These are phyloP conservation scores for Atkinsonella hypoxylon DNA, from an alignment of 2,329 filamentous ascomycete genomes.

Conservation along the genomic window DNA sequence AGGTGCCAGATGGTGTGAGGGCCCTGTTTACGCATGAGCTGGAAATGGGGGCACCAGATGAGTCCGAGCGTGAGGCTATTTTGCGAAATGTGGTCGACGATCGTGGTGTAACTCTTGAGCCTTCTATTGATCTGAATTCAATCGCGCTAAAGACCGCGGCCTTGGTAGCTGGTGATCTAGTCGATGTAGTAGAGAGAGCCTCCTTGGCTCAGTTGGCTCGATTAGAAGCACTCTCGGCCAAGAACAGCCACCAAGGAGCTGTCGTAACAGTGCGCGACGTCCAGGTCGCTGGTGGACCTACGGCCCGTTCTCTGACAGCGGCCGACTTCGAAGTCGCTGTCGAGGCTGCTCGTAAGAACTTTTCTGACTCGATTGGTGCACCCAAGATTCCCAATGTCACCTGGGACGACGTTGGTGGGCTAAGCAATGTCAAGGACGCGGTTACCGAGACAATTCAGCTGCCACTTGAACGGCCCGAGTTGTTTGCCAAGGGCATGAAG, in stretches of 20 bases:
- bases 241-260: constrained; percentile 24
- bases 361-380: constrained; percentile 91
- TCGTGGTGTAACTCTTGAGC: constrained; percentile 62
- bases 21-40: constrained; percentile 92
- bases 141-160: constrained; percentile 94
- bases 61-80: constrained; percentile 82
- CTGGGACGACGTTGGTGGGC: constrained; percentile 91
- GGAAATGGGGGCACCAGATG: constrained; percentile 85
- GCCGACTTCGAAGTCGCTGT: constrained; percentile 86
- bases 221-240: constrained; percentile 57
- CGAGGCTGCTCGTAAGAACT: constrained; percentile 92
- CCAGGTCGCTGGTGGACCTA: constrained; percentile 74
- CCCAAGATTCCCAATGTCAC: constrained; percentile 96
- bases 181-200: constrained; percentile 88
- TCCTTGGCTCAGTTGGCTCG: constrained; percentile 64
- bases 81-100: constrained; percentile 67
- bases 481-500: constrained; percentile 97
- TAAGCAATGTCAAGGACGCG: constrained; percentile 92
- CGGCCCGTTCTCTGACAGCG: constrained; percentile 66
- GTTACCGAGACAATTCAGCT: constrained; percentile 94
- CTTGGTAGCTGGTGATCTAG: constrained; percentile 83
- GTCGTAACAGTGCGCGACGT: constrained; percentile 64
- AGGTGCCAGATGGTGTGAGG: constrained; percentile 80
- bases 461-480: constrained; percentile 78
- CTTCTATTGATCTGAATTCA: constrained; percentile 70